Evolutionary conservation across 768 basidiomycete genomes (phyloP).

Genomic region (Kwoniella botswanensis): DNA sequence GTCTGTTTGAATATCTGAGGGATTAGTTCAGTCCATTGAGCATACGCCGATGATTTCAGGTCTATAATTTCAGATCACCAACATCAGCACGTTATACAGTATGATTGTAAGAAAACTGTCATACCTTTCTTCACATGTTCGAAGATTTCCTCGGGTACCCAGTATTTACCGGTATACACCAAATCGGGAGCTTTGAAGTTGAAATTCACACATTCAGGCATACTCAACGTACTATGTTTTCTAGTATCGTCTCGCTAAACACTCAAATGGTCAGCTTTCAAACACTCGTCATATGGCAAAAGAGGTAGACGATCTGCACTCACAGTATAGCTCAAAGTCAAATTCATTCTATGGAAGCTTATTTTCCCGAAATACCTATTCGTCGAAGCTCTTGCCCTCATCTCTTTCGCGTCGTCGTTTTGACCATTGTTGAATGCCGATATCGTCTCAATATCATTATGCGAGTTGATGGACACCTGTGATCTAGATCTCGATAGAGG

Average conservation of each 20-base stretch:
- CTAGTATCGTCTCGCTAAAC: constrained; percentile 48
- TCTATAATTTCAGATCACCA: constrained; percentile 14
- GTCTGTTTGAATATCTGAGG: constrained; percentile 41
- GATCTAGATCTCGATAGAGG: constrained; percentile 24
- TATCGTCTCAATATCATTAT: constrained; percentile 10
- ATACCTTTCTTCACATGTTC: constrained; percentile 55
- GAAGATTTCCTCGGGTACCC: constrained; percentile 57
- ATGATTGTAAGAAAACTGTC: constrained; percentile 1
- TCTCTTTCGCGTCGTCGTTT: constrained; percentile 55
- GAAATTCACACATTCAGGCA: constrained; percentile 70
- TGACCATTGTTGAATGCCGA: neutral
- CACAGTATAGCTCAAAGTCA: constrained; percentile 73
- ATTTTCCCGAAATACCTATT: constrained; percentile 80
- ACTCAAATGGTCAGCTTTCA: neutral
- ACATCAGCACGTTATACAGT: neutral
- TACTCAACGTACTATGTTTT: constrained; percentile 25
- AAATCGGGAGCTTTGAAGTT: constrained; percentile 81
- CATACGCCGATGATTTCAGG: constrained; percentile 22
- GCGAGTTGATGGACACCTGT: constrained; percentile 18
- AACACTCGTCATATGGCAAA: neutral
- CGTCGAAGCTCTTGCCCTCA: constrained; percentile 70
- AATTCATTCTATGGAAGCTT: constrained; percentile 64
- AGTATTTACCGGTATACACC: constrained; percentile 64
- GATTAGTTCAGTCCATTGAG: constrained; percentile 34
- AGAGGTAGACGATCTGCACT: constrained; percentile 7